phyloP scores from a whole-genome alignment of 352 stramenopile species.

The Phytopythium delawarense region DNA sequence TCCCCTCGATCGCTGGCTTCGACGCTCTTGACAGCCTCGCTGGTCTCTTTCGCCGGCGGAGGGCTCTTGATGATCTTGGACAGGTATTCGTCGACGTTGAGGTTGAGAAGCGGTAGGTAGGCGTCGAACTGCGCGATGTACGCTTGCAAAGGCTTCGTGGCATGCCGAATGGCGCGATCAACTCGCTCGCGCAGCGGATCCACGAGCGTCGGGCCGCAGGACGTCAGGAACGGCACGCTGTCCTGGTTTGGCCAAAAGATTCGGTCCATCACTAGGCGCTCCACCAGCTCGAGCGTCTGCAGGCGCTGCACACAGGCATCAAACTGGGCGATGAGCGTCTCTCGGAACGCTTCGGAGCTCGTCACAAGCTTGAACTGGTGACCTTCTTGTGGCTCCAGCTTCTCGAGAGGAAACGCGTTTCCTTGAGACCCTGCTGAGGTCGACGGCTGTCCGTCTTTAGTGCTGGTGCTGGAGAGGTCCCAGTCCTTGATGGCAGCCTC shows the following conservation, averaged over 20 bases:
- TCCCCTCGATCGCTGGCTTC: slow-evolving; percentile 16
- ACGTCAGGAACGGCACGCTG: slow-evolving; percentile 80
- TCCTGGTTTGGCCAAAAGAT: slow-evolving; percentile 95
- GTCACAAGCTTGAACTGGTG: slow-evolving; percentile 82
- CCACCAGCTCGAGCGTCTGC: slow-evolving; percentile 87
- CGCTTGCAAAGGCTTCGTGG: slow-evolving; percentile 48
- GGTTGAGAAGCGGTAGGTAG: slow-evolving; percentile 88
- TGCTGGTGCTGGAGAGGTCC: slow-evolving; percentile 43
- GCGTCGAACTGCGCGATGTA: slow-evolving; percentile 83
- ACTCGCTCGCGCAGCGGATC: slow-evolving; percentile 53
- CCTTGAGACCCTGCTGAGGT: neutral
- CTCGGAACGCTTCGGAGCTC: slow-evolving; percentile 55
- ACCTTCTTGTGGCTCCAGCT: slow-evolving; percentile 34
- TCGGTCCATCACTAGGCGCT: slow-evolving; percentile 92
- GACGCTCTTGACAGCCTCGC: neutral
- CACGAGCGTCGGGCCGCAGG: slow-evolving; percentile 3
- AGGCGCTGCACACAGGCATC: slow-evolving; percentile 75
- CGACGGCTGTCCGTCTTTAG: slow-evolving; percentile 5
- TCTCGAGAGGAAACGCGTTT: slow-evolving; percentile 51
- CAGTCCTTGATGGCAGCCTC: slow-evolving; percentile 60
- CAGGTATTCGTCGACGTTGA: slow-evolving; percentile 86
- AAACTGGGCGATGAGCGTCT: slow-evolving; percentile 70
- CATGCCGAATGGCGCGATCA: slow-evolving; percentile 29
- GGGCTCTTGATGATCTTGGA: slow-evolving; percentile 53
- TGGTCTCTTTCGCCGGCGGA: slow-evolving; percentile 6